phyloP scores from a whole-genome alignment of 768 basidiomycete genomes.

The Lactarius akahatsu region DNA sequence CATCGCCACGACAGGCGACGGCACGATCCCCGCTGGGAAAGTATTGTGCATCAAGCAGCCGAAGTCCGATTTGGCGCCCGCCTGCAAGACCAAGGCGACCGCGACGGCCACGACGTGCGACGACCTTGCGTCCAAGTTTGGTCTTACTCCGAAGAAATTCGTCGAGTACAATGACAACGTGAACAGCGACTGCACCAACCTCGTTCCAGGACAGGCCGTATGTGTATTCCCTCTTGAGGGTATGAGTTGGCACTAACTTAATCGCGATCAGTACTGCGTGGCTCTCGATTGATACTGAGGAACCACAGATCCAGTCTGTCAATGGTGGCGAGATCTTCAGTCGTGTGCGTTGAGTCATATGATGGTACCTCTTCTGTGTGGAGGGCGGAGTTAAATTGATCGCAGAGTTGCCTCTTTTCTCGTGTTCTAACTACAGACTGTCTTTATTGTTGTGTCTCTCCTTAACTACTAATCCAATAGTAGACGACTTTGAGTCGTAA shows the following conservation, averaged over 20 bases:
- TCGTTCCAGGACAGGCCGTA: slow-evolving; percentile 8
- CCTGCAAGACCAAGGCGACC: slow-evolving; percentile 19
- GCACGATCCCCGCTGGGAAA: neutral
- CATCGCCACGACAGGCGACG: neutral
- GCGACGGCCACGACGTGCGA: slow-evolving; percentile 13
- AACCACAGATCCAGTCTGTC: neutral
- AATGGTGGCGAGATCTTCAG: neutral
- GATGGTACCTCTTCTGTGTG: neutral
- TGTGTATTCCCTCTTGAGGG: neutral
- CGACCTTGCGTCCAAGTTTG: neutral
- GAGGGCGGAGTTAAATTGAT: neutral
- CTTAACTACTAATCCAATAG: too few species aligned
- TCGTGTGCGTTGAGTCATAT: too few species aligned
- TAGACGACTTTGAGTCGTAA: neutral
- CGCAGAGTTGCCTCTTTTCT: neutral
- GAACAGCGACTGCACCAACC: slow-evolving; percentile 10
- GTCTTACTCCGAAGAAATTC: neutral
- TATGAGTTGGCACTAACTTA: neutral
- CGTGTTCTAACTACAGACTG: neutral
- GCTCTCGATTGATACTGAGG: slow-evolving; percentile 5
- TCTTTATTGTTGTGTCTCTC: neutral
- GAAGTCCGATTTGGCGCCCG: neutral
- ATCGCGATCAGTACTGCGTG: slow-evolving; percentile 17
- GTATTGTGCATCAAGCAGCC: neutral
- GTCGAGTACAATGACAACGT: slow-evolving; percentile 20